Evolutionary conservation across 2,329 filamentous ascomycete species (phyloP).

Genomic region (Cladosporium sp.): DNA sequence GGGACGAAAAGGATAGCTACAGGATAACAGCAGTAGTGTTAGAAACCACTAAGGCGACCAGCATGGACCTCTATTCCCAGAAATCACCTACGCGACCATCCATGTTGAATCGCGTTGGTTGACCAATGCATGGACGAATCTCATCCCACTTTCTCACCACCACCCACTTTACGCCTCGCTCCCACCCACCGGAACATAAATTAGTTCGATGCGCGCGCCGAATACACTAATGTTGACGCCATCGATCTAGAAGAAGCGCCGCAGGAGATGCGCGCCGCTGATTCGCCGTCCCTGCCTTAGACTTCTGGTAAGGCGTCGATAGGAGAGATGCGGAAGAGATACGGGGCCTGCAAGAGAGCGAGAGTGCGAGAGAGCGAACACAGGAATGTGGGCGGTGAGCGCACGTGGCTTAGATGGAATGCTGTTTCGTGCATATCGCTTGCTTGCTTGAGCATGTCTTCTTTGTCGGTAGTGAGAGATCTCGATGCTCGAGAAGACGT

Average conservation of each 20-base stretch:
- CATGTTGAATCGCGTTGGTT: neutral
- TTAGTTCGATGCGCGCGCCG: conserved; percentile 8
- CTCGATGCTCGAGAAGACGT: neutral
- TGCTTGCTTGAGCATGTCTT: neutral
- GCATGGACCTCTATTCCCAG: neutral
- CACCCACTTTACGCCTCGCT: neutral
- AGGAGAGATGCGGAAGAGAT: neutral
- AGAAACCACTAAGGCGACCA: neutral
- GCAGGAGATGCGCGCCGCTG: neutral
- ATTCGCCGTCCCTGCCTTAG: neutral
- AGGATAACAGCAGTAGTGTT: neutral
- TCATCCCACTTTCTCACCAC: conserved; percentile 6
- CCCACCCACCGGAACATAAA: conserved; percentile 11
- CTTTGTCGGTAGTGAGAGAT: neutral
- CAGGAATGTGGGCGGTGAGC: neutral
- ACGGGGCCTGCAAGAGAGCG: neutral
- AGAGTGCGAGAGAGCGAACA: neutral
- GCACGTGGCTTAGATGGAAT: neutral
- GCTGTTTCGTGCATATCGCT: neutral
- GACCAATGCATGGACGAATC: conserved; percentile 3
- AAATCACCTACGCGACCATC: conserved; percentile 1
- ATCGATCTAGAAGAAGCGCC: conserved; percentile 14
- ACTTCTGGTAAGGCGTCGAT: conserved; percentile 1
- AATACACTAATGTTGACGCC: conserved; percentile 18
- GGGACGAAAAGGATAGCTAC: neutral